A percentile compares a stretch with the other conserved stretches of the same genome.
Conservation (phyloP, 1,284 basidiomycete genomes). For the Rhodofomes roseus region DNA sequence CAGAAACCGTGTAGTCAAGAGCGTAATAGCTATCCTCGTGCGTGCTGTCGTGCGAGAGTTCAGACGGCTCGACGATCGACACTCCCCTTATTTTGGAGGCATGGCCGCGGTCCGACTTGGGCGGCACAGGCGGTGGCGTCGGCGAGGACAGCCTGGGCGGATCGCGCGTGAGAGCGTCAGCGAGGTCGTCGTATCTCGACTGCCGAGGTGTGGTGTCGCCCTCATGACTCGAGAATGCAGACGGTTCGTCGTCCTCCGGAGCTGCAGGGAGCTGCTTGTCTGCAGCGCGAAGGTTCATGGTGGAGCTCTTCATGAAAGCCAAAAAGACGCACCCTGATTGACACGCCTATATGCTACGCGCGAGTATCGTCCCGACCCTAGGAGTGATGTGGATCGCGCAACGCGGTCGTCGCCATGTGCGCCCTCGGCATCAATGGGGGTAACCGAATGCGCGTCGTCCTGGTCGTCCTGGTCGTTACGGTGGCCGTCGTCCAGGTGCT, state of each 20-base stretch:
- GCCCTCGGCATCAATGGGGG: not conserved
- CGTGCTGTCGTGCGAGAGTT: conserved; percentile 12
- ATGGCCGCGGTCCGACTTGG: conserved; percentile 10
- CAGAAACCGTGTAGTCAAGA: conserved; percentile 16
- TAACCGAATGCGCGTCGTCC: not conserved
- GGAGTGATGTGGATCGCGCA: not conserved
- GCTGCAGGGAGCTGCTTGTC: not conserved
- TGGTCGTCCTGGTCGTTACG: not conserved
- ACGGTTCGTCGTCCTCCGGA: not conserved
- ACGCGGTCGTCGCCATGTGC: not conserved
- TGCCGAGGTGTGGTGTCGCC: not conserved
- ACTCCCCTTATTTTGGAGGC: conserved; percentile 13
- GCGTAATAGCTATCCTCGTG: not conserved
- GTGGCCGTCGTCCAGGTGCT: not conserved
- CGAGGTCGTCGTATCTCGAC: conserved; percentile 6
- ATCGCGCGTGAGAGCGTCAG: conserved; percentile 5
- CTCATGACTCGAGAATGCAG: not conserved
- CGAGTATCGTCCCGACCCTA: not conserved
- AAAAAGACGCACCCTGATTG: not conserved
- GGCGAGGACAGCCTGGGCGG: conserved; percentile 3
- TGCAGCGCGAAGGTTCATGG: not conserved
- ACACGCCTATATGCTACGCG: not conserved
- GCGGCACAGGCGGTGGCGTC: conserved; percentile 16
- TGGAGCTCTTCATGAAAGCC: not conserved
- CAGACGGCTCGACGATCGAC: conserved; percentile 17